Evolutionary conservation across 331 rosid species (phyloP), one percentile per base, ranked within the genome.

Genomic region (Phaseolus coccineus): DNA sequence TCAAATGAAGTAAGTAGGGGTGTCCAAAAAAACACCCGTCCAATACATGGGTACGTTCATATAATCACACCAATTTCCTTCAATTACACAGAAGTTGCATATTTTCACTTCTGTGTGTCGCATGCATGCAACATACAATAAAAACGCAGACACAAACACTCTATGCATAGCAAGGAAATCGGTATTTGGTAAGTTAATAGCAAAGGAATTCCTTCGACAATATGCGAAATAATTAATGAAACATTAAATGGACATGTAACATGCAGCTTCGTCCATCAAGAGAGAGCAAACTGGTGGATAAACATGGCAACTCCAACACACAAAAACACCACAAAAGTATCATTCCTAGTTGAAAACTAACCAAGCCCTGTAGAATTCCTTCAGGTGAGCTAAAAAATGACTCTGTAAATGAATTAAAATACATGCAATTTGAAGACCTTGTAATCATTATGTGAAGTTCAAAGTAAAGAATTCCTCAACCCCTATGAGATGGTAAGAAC

Each of bases 221-320:
- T 33, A 56, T 44, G 40, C 8, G 14, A 58, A 39, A 77, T 10
- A 37, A 74, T 37, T 55, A 62, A 46, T 7, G 46, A 59, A 4
- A 64, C 68, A 77, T 82, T 66, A 56, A 77, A 57, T 44, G 37
- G 2, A 72, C 50, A 79, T 30, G 55, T 22, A 28, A 31, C 15
- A 75, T 40, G 70, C 65, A 69, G 44, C 83, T 55, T 68, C 62
- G 39, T 78, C 69, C 3, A 50, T 30, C 51, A 40, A 39, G 44
- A 71, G 27, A 58, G 24, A 31, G 8, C 55, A 66, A 58, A 71
- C 12, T 22, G 15, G 8, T 30, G 25, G 7, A 50, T 31, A 50
- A 71, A 46, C 55, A 83, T 58, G 76, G 39, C 63, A 70, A 71
- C 30, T 55, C 64, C 63, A 82, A 12, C 27, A 30, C 63, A 74